Evolutionary conservation across 257 asterid genomes (phyloP), one percentile per base, ranked within the genome.

Genomic region (Solanum dulcamara): DNA sequence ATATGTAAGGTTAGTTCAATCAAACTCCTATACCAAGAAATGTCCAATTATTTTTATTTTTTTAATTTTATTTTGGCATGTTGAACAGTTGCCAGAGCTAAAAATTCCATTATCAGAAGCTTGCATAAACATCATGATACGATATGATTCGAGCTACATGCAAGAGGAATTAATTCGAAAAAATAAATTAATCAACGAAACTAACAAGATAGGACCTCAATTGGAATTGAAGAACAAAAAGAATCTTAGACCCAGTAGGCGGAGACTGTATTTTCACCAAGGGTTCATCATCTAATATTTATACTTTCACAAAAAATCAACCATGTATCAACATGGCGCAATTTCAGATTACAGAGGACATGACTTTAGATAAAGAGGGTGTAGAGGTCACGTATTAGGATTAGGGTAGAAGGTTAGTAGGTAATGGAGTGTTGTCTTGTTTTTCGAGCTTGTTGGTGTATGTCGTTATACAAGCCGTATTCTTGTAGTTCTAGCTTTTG

Each of bases 1-100:
- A 84, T 83, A 79, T 83, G 88, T 87, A 20, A 86, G 91, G 91
- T 88, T 28, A 66, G 87, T 28, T 59, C 44, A 55, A 1, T 74
- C 28, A 59, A 33, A 4, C 15, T 81, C 6, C 24, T 40, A 22
- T 37, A 57, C 38, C 30, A 46, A 64, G n/a, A 28, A 22, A 14
- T 46, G 6, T 46, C 33, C 13, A 5, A 35, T 10, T 32, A 3
- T 37, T 13, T 7, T 26, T 57, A 10, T 40, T 26, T 38, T 26
- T 38, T 10, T 15, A 32, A 33, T 32, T 22, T 42, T 33, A 2
- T 50, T 24, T 48, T 26, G 75, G 20, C 50, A 18, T 42, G n/a
- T n/a, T n/a, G n/a, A n/a, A n/a, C n/a, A n/a, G n/a, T n/a, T n/a
- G n/a, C n/a, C n/a, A n/a, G 77, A 68, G 28, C 26, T 68, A 68